Evolutionary conservation across 139 green algal genomes (phyloP).

Genomic region (Gonium pectorale): DNA sequence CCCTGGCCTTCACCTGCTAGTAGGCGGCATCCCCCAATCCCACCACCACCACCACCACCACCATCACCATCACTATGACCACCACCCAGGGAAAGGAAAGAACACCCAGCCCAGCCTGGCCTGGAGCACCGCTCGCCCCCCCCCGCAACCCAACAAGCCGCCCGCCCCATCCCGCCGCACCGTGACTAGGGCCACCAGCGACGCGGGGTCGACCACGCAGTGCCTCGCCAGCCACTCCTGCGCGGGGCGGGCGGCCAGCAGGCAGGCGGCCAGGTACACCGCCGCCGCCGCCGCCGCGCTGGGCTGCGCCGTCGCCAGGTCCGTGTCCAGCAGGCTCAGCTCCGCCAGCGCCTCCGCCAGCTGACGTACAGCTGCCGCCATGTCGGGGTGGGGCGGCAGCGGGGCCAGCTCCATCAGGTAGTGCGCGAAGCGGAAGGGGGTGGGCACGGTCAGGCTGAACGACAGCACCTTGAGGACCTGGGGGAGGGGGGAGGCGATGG

Average conservation of each 20-base stretch:
- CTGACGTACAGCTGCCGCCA: background rate
- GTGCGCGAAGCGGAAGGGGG: slow-evolving; percentile 57
- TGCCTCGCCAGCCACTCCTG: slow-evolving; percentile 16
- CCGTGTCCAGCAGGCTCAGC: slow-evolving; percentile 27
- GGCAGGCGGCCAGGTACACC: slow-evolving; percentile 35
- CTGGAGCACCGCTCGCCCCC: no score
- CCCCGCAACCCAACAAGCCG: no score
- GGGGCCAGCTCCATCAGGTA: slow-evolving; percentile 44
- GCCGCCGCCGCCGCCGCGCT: background rate
- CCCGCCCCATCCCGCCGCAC: background rate
- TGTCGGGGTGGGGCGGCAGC: background rate
- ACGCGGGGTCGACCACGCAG: background rate
- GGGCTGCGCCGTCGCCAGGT: background rate
- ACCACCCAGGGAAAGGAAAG: no score
- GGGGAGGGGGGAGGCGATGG: no score
- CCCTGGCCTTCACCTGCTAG: no score
- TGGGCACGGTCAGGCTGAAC: slow-evolving; percentile 90
- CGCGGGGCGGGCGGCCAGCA: no score
- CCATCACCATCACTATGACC: no score
- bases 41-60: no score
- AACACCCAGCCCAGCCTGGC: no score
- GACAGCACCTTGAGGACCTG: slow-evolving; percentile 78
- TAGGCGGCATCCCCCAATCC: no score
- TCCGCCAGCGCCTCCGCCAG: slow-evolving; percentile 43
- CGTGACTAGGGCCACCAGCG: background rate